Evolutionary conservation across 176 grass and related monocot genomes (phyloP).

Genomic region (Rhynchospora breviuscula): DNA sequence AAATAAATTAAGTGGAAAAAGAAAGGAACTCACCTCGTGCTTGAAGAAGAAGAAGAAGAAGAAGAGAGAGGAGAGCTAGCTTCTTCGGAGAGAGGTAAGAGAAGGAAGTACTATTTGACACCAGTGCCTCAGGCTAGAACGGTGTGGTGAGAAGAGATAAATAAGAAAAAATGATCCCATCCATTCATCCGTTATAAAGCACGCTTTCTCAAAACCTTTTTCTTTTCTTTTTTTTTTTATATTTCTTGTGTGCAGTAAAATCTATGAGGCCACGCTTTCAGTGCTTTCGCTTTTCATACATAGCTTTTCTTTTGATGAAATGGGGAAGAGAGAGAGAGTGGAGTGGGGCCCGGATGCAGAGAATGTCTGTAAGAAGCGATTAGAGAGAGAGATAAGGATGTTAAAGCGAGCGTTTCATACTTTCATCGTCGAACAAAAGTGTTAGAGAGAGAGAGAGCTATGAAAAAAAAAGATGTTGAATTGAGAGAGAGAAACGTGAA

Average conservation of each 20-base stretch:
- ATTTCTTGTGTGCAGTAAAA: constrained; percentile 6
- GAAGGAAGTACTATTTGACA: background rate
- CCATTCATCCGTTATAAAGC: constrained; percentile 8
- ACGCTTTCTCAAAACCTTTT: background rate
- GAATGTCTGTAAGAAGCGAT: constrained; percentile 16
- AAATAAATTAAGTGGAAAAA: background rate
- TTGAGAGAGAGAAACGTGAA: background rate
- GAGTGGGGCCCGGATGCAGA: constrained; percentile 15
- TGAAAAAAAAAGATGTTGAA: constrained; percentile 18
- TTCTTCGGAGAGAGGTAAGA: background rate
- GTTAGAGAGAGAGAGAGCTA: background rate
- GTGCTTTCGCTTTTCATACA: constrained; percentile 17
- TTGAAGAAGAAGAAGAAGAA: background rate
- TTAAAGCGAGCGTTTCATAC: constrained; percentile 6
- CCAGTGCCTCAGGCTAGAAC: background rate
- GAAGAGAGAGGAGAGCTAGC: background rate
- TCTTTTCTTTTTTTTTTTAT: no score
- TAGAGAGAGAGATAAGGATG: background rate
- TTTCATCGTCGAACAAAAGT: background rate
- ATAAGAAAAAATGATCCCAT: background rate
- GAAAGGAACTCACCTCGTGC: constrained; percentile 4
- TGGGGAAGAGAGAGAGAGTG: background rate
- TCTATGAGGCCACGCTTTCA: constrained; percentile 21
- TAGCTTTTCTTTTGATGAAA: constrained; percentile 20
- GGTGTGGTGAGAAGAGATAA: background rate